These are phyloP conservation scores for Monosporascus cannonballus DNA, from an alignment of 2,329 filamentous ascomycete species.

Conservation along the genomic window DNA sequence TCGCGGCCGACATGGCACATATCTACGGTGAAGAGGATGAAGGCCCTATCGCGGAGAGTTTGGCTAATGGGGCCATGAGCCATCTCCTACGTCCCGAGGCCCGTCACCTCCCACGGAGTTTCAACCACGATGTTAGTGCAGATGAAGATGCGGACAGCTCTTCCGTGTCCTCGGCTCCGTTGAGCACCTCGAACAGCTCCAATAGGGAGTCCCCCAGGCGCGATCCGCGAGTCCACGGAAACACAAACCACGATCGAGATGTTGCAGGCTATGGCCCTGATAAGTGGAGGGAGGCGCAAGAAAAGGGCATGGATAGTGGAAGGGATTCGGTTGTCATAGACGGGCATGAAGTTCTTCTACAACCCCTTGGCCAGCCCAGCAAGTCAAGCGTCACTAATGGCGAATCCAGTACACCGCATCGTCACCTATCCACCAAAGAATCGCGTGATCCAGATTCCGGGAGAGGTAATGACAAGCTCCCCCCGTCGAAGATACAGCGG, in stretches of 20 bases:
- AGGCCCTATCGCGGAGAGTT: conserved; percentile 15
- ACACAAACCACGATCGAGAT: conserved; percentile 62
- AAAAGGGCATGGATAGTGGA: conserved; percentile 53
- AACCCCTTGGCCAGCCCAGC: conserved; percentile 18
- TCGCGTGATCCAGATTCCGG: conserved; percentile 27
- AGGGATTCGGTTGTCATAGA: conserved; percentile 66
- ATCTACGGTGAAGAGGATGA: conserved; percentile 50
- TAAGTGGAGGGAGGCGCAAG: conserved; percentile 62
- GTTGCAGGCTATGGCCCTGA: conserved; percentile 74
- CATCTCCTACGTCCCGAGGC: conserved; percentile 6
- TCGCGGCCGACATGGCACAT: conserved; percentile 54
- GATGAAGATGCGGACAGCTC: conserved; percentile 9
- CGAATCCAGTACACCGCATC: conserved; percentile 1
- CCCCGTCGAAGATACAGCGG: conserved; percentile 52
- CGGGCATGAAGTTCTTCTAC: conserved; percentile 66
- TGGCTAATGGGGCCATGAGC: conserved; percentile 10
- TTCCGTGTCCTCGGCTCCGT: conserved; percentile 8
- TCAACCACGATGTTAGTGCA: conserved; percentile 22
- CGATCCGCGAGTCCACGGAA: conserved; percentile 54
- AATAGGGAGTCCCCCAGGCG: conserved; percentile 27
- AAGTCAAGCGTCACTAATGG: conserved; percentile 2
- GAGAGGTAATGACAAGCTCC: conserved; percentile 42
- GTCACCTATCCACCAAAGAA: conserved; percentile 21
- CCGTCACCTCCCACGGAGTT: conserved; percentile 15
- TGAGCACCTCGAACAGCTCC: conserved; percentile 17